Conservation (phyloP, 148 eudicot genomes). For the Oxyria digyna region DNA sequence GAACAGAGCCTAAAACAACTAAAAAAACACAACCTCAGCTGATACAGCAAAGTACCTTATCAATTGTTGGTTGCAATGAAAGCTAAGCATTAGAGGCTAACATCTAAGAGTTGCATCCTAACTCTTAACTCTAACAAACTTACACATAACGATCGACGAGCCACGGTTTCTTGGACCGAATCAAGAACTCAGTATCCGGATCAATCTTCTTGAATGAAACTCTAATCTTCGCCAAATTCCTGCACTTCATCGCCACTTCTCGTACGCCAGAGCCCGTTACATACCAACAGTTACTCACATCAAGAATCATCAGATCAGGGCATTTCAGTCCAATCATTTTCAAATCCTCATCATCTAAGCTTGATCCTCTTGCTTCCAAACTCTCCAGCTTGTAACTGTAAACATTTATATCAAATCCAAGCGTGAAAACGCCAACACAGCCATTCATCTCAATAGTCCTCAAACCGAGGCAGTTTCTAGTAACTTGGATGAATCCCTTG, state of each 20-base stretch:
- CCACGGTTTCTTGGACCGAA: not conserved
- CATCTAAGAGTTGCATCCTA: not conserved
- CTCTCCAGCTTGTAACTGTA: conserved; percentile 15
- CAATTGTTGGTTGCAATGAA: too few species aligned
- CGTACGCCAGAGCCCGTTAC: not conserved
- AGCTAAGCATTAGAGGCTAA: not conserved
- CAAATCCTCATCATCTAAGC: conserved; percentile 12
- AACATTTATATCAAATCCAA: conserved; percentile 12
- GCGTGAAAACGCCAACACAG: conserved; percentile 25
- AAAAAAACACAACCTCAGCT: too few species aligned
- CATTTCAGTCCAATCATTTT: not conserved
- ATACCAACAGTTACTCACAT: not conserved
- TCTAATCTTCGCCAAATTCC: not conserved
- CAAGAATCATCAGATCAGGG: not conserved
- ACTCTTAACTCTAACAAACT: not conserved
- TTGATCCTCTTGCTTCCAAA: conserved; percentile 36
- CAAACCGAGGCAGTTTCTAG: conserved; percentile 26
- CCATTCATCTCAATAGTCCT: conserved; percentile 32
- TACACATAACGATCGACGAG: not conserved
- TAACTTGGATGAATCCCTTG: conserved; percentile 30
- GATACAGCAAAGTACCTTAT: too few species aligned
- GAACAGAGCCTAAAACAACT: too few species aligned
- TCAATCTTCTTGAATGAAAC: not conserved
- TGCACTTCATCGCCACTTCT: conserved; percentile 1
- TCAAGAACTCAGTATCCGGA: not conserved